Evolutionary conservation across 352 stramenopile species (phyloP), one percentile per base, ranked within the genome.

Genomic region (Globisporangium viniferum): DNA sequence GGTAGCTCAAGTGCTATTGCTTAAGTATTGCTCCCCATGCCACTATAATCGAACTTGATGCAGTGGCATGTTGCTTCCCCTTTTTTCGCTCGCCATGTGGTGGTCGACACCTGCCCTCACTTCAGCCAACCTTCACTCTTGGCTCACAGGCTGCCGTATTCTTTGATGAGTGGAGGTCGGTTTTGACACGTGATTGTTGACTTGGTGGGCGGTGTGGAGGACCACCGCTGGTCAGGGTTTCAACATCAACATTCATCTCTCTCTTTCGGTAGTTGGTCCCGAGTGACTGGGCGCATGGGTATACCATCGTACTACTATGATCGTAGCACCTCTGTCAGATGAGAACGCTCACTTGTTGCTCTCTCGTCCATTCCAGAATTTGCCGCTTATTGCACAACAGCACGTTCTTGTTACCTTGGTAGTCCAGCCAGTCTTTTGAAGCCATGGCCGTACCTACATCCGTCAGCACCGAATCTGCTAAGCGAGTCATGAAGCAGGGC

Each of bases 401-500:
- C 35, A 8, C 35, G 9, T 39, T 33, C 35, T 39, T 12, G 35
- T 39, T 12, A 39, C 5, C 35, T 39, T 12, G 35, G 9, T 12
- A 39, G 35, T 3, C 7, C 9, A 39, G 9, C 8, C 35, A 12
- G 8, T 14, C 0, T 9, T 39, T 12, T 39, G 0, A 8, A 39
- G 5, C 35, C 35, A 66, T 59, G 61, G 48, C 61, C 3, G 61
- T 60, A n/a, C 61, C 61, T 24, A 48, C 61, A 39, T 33, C 60
- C 5, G 63, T n/a, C 41, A 49, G 31, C 35, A 62, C 54, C 18
- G 57, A 70, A 18, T 64, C 57, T 44, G 72, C 69, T 55, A 78
- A 78, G 51, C 73, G 77, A 55, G 77, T 60, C n/a, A 63, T 85
- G 59, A 69, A 67, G n/a, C 73, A 85, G 53, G 59, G 75, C 20